These are phyloP conservation scores for Ophiostoma ips DNA, from an alignment of 2,329 filamentous ascomycete species.

Conservation along the genomic window DNA sequence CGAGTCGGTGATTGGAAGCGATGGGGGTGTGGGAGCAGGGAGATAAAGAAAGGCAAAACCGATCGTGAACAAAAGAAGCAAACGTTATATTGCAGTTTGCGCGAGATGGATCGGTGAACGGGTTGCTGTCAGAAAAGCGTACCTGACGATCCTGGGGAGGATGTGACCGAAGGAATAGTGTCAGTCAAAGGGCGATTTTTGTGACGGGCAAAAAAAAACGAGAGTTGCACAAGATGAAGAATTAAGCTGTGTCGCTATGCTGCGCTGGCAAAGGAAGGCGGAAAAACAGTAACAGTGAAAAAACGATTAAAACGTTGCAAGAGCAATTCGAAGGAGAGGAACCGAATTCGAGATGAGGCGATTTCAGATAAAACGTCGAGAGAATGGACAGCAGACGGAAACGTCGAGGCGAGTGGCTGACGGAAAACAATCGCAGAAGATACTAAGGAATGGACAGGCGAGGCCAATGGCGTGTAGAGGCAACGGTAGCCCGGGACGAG, in stretches of 20 bases:
- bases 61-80: too few relatives aligned
- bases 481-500: not conserved
- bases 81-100: too few relatives aligned
- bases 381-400: not conserved
- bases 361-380: not conserved
- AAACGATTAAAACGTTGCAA: not conserved
- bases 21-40: too few relatives aligned
- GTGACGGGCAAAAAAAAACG: not conserved
- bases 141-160: not conserved
- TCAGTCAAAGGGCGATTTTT: not conserved
- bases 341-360: not conserved
- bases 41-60: too few relatives aligned
- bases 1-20: too few relatives aligned
- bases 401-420: not conserved
- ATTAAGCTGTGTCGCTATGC: conserved; percentile 1
- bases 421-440: not conserved
- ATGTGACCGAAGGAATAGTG: not conserved
- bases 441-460: not conserved
- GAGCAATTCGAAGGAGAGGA: not conserved
- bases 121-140: not conserved
- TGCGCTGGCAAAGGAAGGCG: not conserved
- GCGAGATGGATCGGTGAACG: not conserved
- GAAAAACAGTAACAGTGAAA: not conserved
- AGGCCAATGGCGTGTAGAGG: not conserved
- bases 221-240: not conserved